phyloP scores from a whole-genome alignment of 805 yeast species.

The Kregervanrija delftensis region DNA sequence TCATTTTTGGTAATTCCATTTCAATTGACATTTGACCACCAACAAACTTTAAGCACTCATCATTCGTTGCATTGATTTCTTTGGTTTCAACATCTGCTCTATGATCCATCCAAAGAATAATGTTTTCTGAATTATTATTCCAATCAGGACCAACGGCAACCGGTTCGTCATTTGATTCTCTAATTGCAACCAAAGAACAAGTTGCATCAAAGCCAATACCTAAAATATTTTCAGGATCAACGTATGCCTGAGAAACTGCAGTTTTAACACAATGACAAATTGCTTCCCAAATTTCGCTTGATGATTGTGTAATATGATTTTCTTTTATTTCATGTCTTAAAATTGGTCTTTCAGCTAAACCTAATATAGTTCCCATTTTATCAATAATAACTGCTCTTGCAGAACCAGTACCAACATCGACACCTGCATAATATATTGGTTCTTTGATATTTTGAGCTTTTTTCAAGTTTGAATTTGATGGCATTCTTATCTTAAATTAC shows the following conservation, averaged over 20 bases:
- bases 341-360: conserved; percentile 72
- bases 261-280: conserved; percentile 77
- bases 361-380: conserved; percentile 71
- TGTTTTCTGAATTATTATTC: conserved; percentile 62
- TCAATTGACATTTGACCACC: conserved; percentile 98
- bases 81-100: conserved; percentile 80
- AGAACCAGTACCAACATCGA: conserved; percentile 85
- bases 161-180: conserved; percentile 59
- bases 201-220: conserved; percentile 98
- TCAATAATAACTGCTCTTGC: conserved; percentile 93
- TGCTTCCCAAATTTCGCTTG: conserved; percentile 86
- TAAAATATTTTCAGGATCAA: conserved; percentile 58
- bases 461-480: no score
- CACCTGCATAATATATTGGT: conserved; percentile 28
- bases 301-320: conserved; percentile 74
- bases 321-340: conserved; percentile 70
- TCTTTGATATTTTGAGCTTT: no score
- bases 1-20: conserved; percentile 96
- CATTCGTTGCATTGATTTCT: conserved; percentile 72
- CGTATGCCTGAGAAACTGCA: conserved; percentile 66
- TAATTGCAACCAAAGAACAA: conserved; percentile 82
- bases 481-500: no score
- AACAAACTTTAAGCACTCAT: conserved; percentile 78
- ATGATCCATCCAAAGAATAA: conserved; percentile 98
- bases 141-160: conserved; percentile 92